Evolutionary conservation across 1,139 yeast genomes (phyloP).

Genomic region (Candida mesenterica): DNA sequence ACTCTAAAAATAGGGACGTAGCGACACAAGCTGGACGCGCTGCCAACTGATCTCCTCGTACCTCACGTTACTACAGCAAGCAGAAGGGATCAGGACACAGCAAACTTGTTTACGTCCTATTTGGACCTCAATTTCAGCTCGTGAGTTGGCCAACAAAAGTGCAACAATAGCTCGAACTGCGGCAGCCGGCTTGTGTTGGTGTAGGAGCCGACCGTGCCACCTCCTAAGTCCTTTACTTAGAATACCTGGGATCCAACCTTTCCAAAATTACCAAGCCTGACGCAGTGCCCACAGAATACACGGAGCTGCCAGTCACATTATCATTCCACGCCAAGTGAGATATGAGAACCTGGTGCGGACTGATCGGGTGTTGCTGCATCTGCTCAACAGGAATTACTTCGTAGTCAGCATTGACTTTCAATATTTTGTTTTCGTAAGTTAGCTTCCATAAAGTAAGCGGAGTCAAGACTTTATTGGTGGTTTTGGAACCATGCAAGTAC

Average conservation of each 20-base stretch:
- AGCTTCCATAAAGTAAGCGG: constrained; percentile 42
- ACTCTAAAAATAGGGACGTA: too few relatives aligned
- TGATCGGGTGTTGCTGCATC: constrained; percentile 32
- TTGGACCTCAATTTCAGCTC: too few relatives aligned
- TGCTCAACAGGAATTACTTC: constrained; percentile 30
- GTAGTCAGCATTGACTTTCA: constrained; percentile 27
- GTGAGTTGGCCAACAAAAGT: too few relatives aligned
- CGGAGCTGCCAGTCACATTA: constrained; percentile 46
- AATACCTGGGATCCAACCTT: constrained; percentile 36
- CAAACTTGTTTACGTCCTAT: too few relatives aligned
- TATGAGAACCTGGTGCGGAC: constrained; percentile 54
- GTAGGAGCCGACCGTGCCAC: too few relatives aligned
- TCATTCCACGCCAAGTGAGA: constrained; percentile 66
- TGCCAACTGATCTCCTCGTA: too few relatives aligned
- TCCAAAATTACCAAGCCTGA: constrained; percentile 70
- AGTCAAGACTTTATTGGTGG: constrained; percentile 27
- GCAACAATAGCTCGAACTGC: too few relatives aligned
- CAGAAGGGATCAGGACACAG: too few relatives aligned
- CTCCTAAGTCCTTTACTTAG: not conserved
- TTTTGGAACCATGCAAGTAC: constrained; percentile 33
- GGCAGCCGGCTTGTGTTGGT: too few relatives aligned
- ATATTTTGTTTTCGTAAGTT: constrained; percentile 12
- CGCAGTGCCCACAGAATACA: constrained; percentile 64
- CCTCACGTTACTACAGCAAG: too few relatives aligned
- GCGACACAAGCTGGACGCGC: too few relatives aligned